Conservation (phyloP, 208 protist species). For the Vickermania spadyakhi region DNA sequence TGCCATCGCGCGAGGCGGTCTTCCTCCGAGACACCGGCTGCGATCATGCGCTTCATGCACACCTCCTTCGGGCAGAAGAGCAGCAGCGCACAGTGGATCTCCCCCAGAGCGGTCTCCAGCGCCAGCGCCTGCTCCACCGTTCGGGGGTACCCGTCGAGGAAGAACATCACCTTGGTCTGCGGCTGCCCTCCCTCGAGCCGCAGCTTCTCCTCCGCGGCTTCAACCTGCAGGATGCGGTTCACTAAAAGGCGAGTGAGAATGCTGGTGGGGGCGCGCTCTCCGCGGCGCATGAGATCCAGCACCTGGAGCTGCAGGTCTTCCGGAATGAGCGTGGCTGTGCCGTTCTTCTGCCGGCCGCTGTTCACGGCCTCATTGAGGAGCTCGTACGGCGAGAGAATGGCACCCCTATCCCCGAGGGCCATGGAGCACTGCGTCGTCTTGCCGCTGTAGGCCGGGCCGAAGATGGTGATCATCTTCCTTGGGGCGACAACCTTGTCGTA, state of each 20-base stretch:
- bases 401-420: neutral
- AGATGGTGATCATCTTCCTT: slow-evolving; percentile 5
- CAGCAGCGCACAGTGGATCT: slow-evolving; percentile 11
- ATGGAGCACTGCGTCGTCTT: slow-evolving; percentile 11
- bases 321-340: slow-evolving; percentile 9
- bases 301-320: slow-evolving; percentile 14
- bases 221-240: slow-evolving; percentile 17
- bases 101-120: slow-evolving; percentile 20
- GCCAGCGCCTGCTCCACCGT: slow-evolving; percentile 25
- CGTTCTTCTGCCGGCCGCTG: slow-evolving; percentile 8
- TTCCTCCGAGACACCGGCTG: slow-evolving; percentile 4
- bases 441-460: slow-evolving; percentile 6
- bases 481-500: slow-evolving; percentile 6
- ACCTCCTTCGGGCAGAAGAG: slow-evolving; percentile 10
- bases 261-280: slow-evolving; percentile 8
- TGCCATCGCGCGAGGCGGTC: slow-evolving; percentile 9
- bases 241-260: slow-evolving; percentile 16
- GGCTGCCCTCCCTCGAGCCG: neutral
- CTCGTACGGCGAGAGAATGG: slow-evolving; percentile 7
- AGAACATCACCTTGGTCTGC: slow-evolving; percentile 5
- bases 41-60: slow-evolving; percentile 1
- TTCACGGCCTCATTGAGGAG: slow-evolving; percentile 14
- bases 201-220: slow-evolving; percentile 4
- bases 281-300: slow-evolving; percentile 1
- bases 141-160: slow-evolving; percentile 34